Evolutionary conservation across 108 stramenopile species (phyloP), one percentile per base, ranked within the genome.

Genomic region (Chaetoceros muelleri): DNA sequence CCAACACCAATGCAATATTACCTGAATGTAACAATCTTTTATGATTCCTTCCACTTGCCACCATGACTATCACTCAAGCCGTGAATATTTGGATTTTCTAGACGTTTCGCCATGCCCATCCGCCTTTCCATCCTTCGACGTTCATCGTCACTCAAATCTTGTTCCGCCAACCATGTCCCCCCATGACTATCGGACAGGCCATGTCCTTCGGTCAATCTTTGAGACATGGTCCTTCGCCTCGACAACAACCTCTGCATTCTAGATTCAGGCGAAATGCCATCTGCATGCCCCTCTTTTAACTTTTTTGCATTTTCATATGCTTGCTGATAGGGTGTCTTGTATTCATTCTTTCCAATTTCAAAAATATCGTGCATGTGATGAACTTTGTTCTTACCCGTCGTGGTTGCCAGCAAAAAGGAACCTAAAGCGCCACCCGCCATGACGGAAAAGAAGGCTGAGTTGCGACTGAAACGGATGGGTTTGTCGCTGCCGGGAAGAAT

Each of bases 361-460:
- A 85, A 91, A 52, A 91, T 82, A 22, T 74, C 80, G 67, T 85
- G 84, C 19, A 91, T 65, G 18, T 59, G 29, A 57, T 91, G 85
- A 0, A 87, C 89, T 23, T 69, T 53, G 64, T 85, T 85, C 59
- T 86, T 86, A 5, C 88, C 88, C 50, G 74, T 55, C 2, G 79
- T 69, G 0, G 75, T 71, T 21, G 83, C 79, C 60, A 78, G 54
- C 3, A 87, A 48, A 54, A 87, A 87, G 23, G 74, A 74, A 16
- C 89, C 89, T 28, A 86, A 57, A 19, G 89, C 81, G 20, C 81
- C 79, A 0, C 85, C 83, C 1, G 64, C 70, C 51, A 91, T 31
- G 2, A 87, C 57, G 20, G 72, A 67, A n/a, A 84, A 45, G 30
- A 85, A 57, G 22, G 73, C 67, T 8, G 85, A 84, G 56, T 91